phyloP scores from a whole-genome alignment of 371 early-diverging fungal genomes.

The Apophysomyces variabilis region DNA sequence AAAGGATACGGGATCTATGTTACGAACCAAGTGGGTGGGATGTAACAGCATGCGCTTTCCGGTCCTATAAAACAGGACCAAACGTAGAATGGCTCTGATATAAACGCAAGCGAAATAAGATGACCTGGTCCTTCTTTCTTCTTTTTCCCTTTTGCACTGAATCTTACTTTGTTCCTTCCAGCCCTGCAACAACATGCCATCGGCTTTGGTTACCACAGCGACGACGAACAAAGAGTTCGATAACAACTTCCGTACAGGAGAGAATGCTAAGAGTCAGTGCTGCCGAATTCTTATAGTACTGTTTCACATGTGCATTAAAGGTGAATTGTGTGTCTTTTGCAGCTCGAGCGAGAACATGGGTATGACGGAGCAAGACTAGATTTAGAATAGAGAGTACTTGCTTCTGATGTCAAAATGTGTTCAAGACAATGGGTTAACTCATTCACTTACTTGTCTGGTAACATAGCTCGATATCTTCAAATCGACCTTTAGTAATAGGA shows the following conservation, averaged over 20 bases:
- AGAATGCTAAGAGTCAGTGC: slow-evolving; percentile 35
- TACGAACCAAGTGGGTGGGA: slow-evolving; percentile 46
- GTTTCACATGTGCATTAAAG: slow-evolving; percentile 34
- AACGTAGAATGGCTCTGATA: slow-evolving; percentile 31
- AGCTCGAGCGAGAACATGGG: slow-evolving; percentile 18
- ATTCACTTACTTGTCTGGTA: slow-evolving; percentile 22
- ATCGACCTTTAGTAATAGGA: slow-evolving; percentile 21
- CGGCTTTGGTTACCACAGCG: slow-evolving; percentile 13
- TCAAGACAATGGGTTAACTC: too few species aligned
- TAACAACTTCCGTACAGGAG: slow-evolving; percentile 42
- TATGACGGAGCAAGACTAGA: slow-evolving; percentile 21
- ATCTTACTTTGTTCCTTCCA: slow-evolving; percentile 45
- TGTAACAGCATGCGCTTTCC: slow-evolving; percentile 34
- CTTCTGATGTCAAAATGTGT: too few species aligned
- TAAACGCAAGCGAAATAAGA: neutral
- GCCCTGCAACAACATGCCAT: slow-evolving; percentile 41
- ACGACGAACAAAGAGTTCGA: slow-evolving; percentile 36
- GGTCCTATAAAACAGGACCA: slow-evolving; percentile 30
- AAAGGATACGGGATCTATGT: slow-evolving; percentile 35
- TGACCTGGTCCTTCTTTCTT: neutral
- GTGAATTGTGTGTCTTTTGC: slow-evolving; percentile 17
- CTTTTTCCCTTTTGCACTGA: neutral
- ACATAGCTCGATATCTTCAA: slow-evolving; percentile 27
- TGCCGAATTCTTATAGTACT: slow-evolving; percentile 20
- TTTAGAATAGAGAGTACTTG: slow-evolving; percentile 25